A percentile compares a stretch with the other conserved stretches of the same genome.
phyloP scores from a whole-genome alignment of 2,329 filamentous ascomycete genomes.

The Periconia sp. region DNA sequence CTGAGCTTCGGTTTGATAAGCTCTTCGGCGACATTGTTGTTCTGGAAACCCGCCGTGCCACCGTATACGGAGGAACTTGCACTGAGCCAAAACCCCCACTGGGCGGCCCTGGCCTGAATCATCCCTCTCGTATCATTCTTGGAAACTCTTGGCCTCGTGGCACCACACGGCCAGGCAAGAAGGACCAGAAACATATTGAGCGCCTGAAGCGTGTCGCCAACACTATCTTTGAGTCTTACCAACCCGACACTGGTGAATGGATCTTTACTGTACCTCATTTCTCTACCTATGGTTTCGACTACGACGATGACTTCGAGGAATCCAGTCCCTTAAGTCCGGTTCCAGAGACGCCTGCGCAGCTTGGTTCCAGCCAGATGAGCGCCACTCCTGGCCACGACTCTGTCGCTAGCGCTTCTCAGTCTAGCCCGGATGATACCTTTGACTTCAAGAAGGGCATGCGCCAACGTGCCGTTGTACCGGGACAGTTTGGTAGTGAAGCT shows the following conservation, averaged over 20 bases:
- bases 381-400: constrained; percentile 40
- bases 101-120: constrained; percentile 81
- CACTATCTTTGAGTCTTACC: constrained; percentile 77
- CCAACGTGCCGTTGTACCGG: constrained; percentile 63
- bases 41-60: constrained; percentile 76
- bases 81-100: constrained; percentile 71
- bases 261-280: constrained; percentile 93
- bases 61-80: constrained; percentile 70
- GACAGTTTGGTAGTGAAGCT: constrained; percentile 72
- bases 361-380: constrained; percentile 35
- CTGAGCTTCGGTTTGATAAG: constrained; percentile 74
- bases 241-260: constrained; percentile 81
- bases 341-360: constrained; percentile 49
- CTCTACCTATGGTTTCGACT: constrained; percentile 89
- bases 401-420: constrained; percentile 43
- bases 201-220: constrained; percentile 70
- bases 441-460: constrained; percentile 57
- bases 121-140: constrained; percentile 83
- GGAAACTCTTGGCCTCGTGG: constrained; percentile 88
- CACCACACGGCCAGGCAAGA: constrained; percentile 62
- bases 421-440: constrained; percentile 57
- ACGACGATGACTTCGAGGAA: constrained; percentile 50
- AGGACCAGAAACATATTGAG: constrained; percentile 78
- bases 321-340: constrained; percentile 40
- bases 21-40: constrained; percentile 76